A percentile compares a stretch with the other conserved stretches of the same genome.
These are phyloP conservation scores for Komagataea norvegica DNA, from an alignment of 1,139 yeast genomes.

Conservation along the genomic window DNA sequence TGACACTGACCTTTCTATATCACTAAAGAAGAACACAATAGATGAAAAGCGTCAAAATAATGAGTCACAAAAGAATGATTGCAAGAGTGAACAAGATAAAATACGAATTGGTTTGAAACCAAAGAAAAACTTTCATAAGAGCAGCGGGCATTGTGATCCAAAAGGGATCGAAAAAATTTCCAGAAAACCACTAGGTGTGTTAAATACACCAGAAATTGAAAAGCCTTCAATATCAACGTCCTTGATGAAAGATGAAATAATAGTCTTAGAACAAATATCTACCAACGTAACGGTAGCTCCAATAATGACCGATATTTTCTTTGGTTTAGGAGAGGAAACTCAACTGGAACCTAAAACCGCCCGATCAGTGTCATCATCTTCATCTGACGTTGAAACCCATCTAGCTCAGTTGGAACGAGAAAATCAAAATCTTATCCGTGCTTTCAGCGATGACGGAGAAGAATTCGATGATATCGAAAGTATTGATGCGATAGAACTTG, in stretches of 20 bases:
- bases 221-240: too few species aligned
- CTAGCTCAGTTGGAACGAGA: neutral
- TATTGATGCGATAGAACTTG: neutral
- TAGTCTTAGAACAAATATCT: too few species aligned
- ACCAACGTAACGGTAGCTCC: too few species aligned
- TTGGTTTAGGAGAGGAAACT: too few species aligned
- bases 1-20: constrained; percentile 2
- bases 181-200: neutral
- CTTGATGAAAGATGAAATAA: too few species aligned
- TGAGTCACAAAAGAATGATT: too few species aligned
- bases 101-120: neutral
- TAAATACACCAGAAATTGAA: too few species aligned
- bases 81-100: neutral
- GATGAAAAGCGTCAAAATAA: neutral
- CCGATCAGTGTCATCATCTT: neutral
- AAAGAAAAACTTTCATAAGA: neutral
- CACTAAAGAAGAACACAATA: constrained; percentile 1
- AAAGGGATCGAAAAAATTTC: too few species aligned
- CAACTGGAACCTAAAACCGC: too few species aligned
- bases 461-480: constrained; percentile 1
- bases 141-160: too few species aligned
- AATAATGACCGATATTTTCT: too few species aligned
- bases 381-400: neutral
- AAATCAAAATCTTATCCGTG: neutral
- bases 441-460: neutral